These are phyloP conservation scores for Globisporangium middletonii DNA, from an alignment of 352 stramenopile species.

Conservation along the genomic window DNA sequence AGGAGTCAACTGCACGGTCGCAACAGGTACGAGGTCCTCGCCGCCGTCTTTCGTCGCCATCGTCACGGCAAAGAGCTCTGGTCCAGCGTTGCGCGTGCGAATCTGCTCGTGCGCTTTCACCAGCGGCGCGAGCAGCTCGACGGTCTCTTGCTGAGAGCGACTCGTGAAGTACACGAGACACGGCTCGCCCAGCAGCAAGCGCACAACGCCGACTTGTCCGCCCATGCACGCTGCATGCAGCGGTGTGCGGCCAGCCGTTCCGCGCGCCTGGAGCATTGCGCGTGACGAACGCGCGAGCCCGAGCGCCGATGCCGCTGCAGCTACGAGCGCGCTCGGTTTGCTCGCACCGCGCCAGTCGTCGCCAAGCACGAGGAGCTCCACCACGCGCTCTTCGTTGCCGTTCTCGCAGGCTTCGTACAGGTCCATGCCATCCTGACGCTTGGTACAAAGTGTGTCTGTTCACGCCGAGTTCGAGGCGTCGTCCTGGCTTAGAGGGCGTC, in stretches of 20 bases:
- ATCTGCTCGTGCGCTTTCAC: conserved; percentile 13
- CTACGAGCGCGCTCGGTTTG: conserved; percentile 1
- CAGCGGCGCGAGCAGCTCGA: conserved; percentile 36
- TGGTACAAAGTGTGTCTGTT: not conserved
- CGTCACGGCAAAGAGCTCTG: conserved; percentile 30
- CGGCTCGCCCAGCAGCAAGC: conserved; percentile 53
- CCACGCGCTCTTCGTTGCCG: conserved; percentile 76
- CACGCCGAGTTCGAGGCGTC: not conserved
- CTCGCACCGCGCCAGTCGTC: conserved; percentile 12
- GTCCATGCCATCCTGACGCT: conserved; percentile 39
- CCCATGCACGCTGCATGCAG: conserved; percentile 64
- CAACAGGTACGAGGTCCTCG: conserved; percentile 33
- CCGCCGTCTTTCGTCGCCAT: conserved; percentile 40
- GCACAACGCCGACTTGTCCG: conserved; percentile 54
- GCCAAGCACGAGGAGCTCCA: conserved; percentile 60
- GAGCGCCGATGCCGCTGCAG: not conserved
- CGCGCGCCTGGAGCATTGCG: conserved; percentile 27
- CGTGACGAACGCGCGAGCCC: conserved; percentile 10
- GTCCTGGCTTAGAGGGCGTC: not conserved
- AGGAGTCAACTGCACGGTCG: conserved; percentile 37
- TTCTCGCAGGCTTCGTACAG: conserved; percentile 78
- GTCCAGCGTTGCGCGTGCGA: not conserved
- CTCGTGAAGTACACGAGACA: conserved; percentile 66
- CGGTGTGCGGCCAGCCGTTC: conserved; percentile 50
- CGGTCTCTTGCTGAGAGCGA: conserved; percentile 31